These are phyloP conservation scores for Lasiosphaeriaceae sp. DNA, from an alignment of 495 filamentous ascomycete species.

Conservation along the genomic window DNA sequence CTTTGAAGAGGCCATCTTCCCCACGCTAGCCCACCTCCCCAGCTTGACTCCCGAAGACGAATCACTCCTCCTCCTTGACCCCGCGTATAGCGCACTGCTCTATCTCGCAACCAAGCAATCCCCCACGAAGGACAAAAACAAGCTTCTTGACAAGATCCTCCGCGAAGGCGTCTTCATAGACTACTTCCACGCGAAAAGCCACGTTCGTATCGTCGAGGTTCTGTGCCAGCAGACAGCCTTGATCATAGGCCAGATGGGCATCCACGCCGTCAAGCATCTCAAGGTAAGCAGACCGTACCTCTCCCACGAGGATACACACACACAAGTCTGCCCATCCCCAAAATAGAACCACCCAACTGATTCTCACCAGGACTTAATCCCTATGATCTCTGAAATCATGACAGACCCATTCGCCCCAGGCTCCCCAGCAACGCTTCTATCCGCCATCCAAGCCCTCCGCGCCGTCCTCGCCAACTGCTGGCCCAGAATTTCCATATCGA, in stretches of 20 bases:
- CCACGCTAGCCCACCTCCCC: constrained; percentile 70
- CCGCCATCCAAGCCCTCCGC: constrained; percentile 52
- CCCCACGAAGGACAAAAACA: constrained; percentile 20
- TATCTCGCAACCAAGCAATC: constrained; percentile 47
- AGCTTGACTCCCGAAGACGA: constrained; percentile 71
- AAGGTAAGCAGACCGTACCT: constrained; percentile 50
- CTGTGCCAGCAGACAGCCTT: constrained; percentile 54
- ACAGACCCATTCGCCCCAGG: constrained; percentile 65
- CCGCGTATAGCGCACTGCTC: constrained; percentile 65
- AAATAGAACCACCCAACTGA: no score
- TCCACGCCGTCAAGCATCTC: constrained; percentile 72
- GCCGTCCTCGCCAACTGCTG: constrained; percentile 65
- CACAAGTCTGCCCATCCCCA: no score
- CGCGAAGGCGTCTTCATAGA: constrained; percentile 52
- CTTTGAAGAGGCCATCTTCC: constrained; percentile 73
- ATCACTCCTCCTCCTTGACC: constrained; percentile 59
- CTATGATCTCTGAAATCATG: constrained; percentile 62
- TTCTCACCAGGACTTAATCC: constrained; percentile 55
- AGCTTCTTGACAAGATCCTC: constrained; percentile 50
- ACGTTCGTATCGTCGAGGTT: constrained; percentile 48
- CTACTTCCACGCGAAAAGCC: constrained; percentile 49
- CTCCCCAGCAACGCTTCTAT: constrained; percentile 50
- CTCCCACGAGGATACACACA: no score
- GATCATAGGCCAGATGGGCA: constrained; percentile 58
- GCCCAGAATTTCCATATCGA: constrained; percentile 55